phyloP scores from a whole-genome alignment of 225 moss, liverwort and hornwort species.

The Anthoceros angustus region DNA sequence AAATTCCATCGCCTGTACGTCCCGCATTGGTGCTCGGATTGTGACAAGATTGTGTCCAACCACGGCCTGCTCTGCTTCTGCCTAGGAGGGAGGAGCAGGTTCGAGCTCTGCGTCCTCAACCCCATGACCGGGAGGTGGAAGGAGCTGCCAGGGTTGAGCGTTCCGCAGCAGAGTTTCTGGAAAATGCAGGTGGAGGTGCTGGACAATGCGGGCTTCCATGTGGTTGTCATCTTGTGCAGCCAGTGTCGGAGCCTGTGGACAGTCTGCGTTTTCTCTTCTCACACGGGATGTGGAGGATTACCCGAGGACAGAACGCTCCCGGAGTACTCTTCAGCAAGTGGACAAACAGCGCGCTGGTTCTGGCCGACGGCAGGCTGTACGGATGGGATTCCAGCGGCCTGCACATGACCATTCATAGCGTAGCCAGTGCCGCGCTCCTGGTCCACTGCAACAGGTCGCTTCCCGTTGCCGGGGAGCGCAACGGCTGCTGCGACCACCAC shows the following conservation, averaged over 20 bases:
- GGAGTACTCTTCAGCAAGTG: constrained; percentile 2
- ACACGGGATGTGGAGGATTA: neutral
- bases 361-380: neutral
- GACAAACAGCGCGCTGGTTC: neutral
- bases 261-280: neutral
- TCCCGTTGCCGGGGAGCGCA: neutral
- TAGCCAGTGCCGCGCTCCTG: neutral
- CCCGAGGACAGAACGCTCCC: neutral
- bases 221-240: neutral
- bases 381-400: constrained; percentile 2
- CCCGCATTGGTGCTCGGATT: neutral
- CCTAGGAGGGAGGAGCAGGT: neutral
- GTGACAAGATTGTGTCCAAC: neutral
- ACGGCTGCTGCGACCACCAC: constrained; percentile 1
- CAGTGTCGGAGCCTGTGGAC: constrained; percentile 1
- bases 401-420: constrained; percentile 1
- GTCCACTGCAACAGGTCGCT: neutral
- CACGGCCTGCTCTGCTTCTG: neutral
- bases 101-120: constrained; percentile 3
- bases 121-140: constrained; percentile 3
- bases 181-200: constrained; percentile 1
- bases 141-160: constrained; percentile 1
- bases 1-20: neutral
- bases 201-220: neutral
- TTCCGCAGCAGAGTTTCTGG: constrained; percentile 3